A percentile compares a stretch with the other conserved stretches of the same genome.
phyloP scores from a whole-genome alignment of 2,329 filamentous ascomycete species.

The Ascochyta lentis region DNA sequence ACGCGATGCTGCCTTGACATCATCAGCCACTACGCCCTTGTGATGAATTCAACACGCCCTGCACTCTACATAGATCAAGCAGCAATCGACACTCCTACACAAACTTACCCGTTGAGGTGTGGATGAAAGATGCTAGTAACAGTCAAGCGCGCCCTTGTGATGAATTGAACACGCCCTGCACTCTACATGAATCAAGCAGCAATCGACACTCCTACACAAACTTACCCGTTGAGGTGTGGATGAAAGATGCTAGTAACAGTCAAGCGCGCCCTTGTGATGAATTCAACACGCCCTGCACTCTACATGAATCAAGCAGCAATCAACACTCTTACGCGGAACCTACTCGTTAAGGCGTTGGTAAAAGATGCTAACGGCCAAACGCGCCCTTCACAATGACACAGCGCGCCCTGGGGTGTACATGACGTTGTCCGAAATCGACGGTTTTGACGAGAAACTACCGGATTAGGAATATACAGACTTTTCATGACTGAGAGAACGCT shows the following conservation, averaged over 20 bases:
- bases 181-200: not conserved
- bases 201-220: not conserved
- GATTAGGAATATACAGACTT: not conserved
- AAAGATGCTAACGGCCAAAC: no score
- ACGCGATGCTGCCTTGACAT: no score
- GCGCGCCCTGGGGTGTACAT: conserved; percentile 7
- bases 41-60: not conserved
- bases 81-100: not conserved
- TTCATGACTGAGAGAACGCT: not conserved
- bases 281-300: not conserved
- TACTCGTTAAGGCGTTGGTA: no score
- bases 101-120: conserved; percentile 1
- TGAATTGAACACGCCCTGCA: not conserved
- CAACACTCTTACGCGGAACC: not conserved
- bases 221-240: not conserved
- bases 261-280: not conserved
- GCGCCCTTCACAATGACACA: conserved; percentile 13
- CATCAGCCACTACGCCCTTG: not conserved
- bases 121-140: no score
- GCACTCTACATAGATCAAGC: not conserved
- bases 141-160: not conserved
- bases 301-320: not conserved
- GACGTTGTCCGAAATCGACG: conserved; percentile 7
- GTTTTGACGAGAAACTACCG: not conserved
- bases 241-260: no score